Conservation (phyloP, 108 stramenopile genomes). For the Skeletonema marinoi region DNA sequence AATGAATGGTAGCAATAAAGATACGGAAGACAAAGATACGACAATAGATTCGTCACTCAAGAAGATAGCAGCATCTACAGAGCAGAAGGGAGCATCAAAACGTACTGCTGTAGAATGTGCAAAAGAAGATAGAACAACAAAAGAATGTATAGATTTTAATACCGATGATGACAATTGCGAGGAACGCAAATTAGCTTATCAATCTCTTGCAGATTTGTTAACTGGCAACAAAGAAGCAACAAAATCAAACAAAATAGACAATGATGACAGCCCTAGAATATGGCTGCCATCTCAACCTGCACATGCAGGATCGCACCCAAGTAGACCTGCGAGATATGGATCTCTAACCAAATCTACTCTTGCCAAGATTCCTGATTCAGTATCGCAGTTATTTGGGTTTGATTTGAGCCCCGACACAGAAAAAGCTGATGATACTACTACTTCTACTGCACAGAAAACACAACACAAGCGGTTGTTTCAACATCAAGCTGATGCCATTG, state of each 20-base stretch:
- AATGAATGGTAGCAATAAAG: background rate
- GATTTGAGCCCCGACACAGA: background rate
- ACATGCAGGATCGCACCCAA: slow-evolving; percentile 71
- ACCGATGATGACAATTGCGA: background rate
- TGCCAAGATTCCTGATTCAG: slow-evolving; percentile 19
- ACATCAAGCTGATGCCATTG: slow-evolving; percentile 89
- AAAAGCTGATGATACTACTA: background rate
- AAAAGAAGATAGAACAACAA: background rate
- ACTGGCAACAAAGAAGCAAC: background rate
- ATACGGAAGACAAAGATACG: background rate
- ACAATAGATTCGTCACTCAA: slow-evolving; percentile 12
- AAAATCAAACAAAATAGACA: background rate
- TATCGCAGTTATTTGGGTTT: slow-evolving; percentile 24
- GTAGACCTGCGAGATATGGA: slow-evolving; percentile 52
- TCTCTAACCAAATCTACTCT: slow-evolving; percentile 27
- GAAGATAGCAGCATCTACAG: background rate
- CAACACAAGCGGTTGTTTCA: slow-evolving; percentile 50
- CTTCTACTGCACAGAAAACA: background rate
- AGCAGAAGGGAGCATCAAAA: background rate
- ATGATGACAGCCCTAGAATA: slow-evolving; percentile 1
- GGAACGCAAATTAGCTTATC: slow-evolving; percentile 5
- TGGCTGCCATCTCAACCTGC: slow-evolving; percentile 59
- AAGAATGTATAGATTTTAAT: slow-evolving; percentile 6
- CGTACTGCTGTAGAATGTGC: background rate
- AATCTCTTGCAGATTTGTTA: background rate